Percentiles rank a stretch among this genome's conserved stretches.
phyloP scores from a whole-genome alignment of 495 filamentous ascomycete species.

The Daldinia caldariorum region DNA sequence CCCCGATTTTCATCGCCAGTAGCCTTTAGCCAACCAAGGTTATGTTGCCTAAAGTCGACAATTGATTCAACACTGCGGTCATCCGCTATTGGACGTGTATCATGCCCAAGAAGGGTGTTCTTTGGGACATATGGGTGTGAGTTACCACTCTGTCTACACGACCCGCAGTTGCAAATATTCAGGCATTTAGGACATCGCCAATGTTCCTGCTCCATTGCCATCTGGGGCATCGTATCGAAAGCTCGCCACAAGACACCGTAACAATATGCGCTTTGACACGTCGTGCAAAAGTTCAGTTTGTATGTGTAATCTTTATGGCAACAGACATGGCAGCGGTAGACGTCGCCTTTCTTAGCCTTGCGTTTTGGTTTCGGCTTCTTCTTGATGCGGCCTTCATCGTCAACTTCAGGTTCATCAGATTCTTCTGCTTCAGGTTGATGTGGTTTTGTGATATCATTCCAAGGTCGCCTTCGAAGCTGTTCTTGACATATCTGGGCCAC shows the following conservation, averaged over 20 bases:
- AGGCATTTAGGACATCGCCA: slow-evolving; percentile 92
- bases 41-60: slow-evolving; percentile 85
- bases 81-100: slow-evolving; percentile 88
- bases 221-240: slow-evolving; percentile 84
- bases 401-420: slow-evolving; percentile 57
- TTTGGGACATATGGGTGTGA: slow-evolving; percentile 78
- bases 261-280: slow-evolving; percentile 79
- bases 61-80: slow-evolving; percentile 85
- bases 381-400: slow-evolving; percentile 61
- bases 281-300: slow-evolving; percentile 81
- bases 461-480: slow-evolving; percentile 77
- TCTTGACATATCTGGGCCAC: slow-evolving; percentile 91
- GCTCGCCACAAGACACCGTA: slow-evolving; percentile 89
- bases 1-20: slow-evolving; percentile 61
- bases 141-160: slow-evolving; percentile 66
- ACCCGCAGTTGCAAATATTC: slow-evolving; percentile 82
- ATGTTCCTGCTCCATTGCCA: slow-evolving; percentile 75
- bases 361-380: slow-evolving; percentile 56
- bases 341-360: slow-evolving; percentile 57
- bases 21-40: slow-evolving; percentile 76
- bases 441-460: slow-evolving; percentile 62
- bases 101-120: slow-evolving; percentile 84
- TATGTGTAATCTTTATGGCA: slow-evolving; percentile 75
- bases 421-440: slow-evolving; percentile 54
- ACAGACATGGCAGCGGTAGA: slow-evolving; percentile 83